A percentile compares a stretch with the other conserved stretches of the same genome.
Evolutionary conservation across 495 filamentous ascomycete genomes (phyloP).

Genomic region (Lepidopterella palustris): DNA sequence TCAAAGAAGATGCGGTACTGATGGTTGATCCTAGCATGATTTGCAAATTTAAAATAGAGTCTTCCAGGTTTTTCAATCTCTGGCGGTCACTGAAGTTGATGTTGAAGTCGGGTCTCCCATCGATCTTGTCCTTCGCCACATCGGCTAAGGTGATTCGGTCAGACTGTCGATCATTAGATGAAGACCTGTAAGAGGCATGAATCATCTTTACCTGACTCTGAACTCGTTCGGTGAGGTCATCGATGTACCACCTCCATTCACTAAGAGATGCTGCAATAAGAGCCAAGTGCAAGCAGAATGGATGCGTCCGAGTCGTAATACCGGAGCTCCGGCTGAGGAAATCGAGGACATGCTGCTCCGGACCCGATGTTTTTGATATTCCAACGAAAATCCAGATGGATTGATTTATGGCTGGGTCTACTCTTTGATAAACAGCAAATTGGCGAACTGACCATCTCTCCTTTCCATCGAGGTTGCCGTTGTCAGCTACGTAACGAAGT

Average conservation of each 20-base stretch:
- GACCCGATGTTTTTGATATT: not conserved
- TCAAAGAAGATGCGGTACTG: not conserved
- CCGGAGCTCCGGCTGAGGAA: not conserved
- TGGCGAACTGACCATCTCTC: constrained; percentile 2
- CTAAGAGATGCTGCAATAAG: not conserved
- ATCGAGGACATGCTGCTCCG: not conserved
- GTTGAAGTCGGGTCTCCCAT: constrained; percentile 1
- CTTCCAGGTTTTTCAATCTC: not conserved
- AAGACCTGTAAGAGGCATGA: not conserved
- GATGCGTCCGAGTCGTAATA: not conserved
- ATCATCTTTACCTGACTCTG: not conserved
- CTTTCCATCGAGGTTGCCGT: not conserved
- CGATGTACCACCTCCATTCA: not conserved
- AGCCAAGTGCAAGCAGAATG: not conserved
- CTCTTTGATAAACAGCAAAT: not conserved
- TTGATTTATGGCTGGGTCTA: not conserved
- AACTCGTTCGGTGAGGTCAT: not conserved
- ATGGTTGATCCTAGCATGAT: not conserved
- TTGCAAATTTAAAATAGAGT: not conserved
- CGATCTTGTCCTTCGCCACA: constrained; percentile 1
- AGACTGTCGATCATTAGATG: not conserved
- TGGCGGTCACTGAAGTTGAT: not conserved
- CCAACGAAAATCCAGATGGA: not conserved
- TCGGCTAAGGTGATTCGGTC: constrained; percentile 1
- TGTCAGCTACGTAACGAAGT: not conserved